Conservation (phyloP, 2,329 filamentous ascomycete genomes). For the Nothomitra cinnamomea region DNA sequence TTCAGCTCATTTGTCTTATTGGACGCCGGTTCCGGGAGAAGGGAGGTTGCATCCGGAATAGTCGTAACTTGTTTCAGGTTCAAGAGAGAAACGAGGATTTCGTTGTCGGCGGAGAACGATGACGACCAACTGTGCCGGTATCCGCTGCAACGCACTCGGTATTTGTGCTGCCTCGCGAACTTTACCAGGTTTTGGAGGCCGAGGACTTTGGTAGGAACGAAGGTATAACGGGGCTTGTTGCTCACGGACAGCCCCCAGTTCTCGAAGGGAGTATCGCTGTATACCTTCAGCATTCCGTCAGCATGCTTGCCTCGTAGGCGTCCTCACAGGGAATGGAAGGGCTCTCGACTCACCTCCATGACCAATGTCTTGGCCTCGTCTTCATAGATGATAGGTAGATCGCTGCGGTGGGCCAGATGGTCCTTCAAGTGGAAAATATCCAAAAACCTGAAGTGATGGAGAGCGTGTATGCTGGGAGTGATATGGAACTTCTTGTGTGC, state of each 20-base stretch:
- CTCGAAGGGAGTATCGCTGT: conserved; percentile 20
- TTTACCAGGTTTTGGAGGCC: conserved; percentile 26
- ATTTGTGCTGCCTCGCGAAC: conserved; percentile 19
- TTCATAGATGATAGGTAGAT: conserved; percentile 18
- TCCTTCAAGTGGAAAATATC: conserved; percentile 14
- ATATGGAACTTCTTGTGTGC: conserved; percentile 15
- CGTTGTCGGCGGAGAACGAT: conserved; percentile 24
- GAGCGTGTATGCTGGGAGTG: conserved; percentile 18
- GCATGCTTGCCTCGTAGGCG: not conserved
- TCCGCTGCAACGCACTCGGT: conserved; percentile 25
- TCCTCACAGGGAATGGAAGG: not conserved
- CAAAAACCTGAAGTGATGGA: conserved; percentile 19
- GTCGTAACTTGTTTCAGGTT: conserved; percentile 22
- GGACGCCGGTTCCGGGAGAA: conserved; percentile 5
- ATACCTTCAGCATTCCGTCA: conserved; percentile 12
- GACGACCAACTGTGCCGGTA: conserved; percentile 29
- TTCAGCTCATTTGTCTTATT: not conserved
- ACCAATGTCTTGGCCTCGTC: conserved; percentile 16
- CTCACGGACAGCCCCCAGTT: conserved; percentile 27
- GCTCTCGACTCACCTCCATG: conserved; percentile 17
- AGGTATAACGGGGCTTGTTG: conserved; percentile 25
- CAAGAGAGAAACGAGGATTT: conserved; percentile 28
- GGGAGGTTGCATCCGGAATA: conserved; percentile 22
- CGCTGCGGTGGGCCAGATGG: conserved; percentile 10
- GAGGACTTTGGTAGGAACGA: conserved; percentile 24